Percentiles rank a stretch among this genome's conserved stretches.
phyloP scores from a whole-genome alignment of 208 protist species.

The Wallacemonas sp. region DNA sequence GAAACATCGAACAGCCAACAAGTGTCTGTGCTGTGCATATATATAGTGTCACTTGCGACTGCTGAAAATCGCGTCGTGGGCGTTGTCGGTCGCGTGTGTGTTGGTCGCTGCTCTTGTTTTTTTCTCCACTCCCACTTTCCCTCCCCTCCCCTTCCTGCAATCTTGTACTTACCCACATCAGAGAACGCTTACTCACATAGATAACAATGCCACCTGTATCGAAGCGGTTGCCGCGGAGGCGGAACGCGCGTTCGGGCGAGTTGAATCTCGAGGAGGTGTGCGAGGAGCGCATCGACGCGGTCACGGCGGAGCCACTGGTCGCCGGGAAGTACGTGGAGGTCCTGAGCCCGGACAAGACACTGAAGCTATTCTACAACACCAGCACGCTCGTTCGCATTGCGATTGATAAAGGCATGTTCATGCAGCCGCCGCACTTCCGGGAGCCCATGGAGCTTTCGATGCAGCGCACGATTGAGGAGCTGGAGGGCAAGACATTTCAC shows the following conservation, averaged over 20 bases:
- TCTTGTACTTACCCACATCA: neutral
- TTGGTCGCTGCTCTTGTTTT: neutral
- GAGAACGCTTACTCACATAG: too few relatives aligned
- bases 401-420: slow-evolving; percentile 72
- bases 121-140: neutral
- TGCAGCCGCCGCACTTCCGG: slow-evolving; percentile 88
- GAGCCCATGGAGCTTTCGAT: slow-evolving; percentile 66
- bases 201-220: slow-evolving; percentile 34
- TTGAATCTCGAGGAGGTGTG: slow-evolving; percentile 55
- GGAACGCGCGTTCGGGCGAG: slow-evolving; percentile 21
- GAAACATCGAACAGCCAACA: too few relatives aligned
- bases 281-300: slow-evolving; percentile 76
- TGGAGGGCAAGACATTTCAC: slow-evolving; percentile 72
- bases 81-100: neutral
- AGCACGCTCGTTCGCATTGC: slow-evolving; percentile 84
- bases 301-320: slow-evolving; percentile 72
- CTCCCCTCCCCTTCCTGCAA: too few relatives aligned
- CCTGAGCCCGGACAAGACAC: slow-evolving; percentile 66
- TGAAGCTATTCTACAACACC: slow-evolving; percentile 87
- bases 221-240: slow-evolving; percentile 37
- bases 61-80: too few relatives aligned
- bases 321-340: slow-evolving; percentile 61
- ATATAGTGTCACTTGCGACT: too few relatives aligned
- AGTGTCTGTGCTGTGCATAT: too few relatives aligned
- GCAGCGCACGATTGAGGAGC: slow-evolving; percentile 40